Evolutionary conservation across 2,329 filamentous ascomycete genomes (phyloP).

Genomic region (Pestalotiopsis sp.): DNA sequence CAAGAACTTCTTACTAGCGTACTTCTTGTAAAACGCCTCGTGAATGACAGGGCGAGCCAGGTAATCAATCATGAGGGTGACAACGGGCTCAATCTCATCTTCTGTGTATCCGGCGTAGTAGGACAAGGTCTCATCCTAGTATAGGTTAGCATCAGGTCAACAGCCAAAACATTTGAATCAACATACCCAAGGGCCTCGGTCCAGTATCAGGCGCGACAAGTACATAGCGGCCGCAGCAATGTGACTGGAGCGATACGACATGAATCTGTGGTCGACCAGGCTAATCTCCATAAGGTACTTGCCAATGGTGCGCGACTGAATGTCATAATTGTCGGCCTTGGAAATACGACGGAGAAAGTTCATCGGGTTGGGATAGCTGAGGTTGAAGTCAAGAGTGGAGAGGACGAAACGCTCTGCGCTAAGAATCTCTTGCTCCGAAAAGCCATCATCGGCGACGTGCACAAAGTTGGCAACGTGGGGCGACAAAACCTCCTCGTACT

Average conservation of each 20-base stretch:
- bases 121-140: conserved; percentile 76
- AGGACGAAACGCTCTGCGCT: conserved; percentile 97
- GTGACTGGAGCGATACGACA: conserved; percentile 85
- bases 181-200: conserved; percentile 88
- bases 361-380: conserved; percentile 99
- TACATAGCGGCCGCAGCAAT: conserved; percentile 95
- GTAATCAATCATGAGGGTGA: conserved; percentile 95
- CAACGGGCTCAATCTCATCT: conserved; percentile 89
- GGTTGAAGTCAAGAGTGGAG: conserved; percentile 88
- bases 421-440: conserved; percentile 91
- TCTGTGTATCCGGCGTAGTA: conserved; percentile 95
- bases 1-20: conserved; percentile 98
- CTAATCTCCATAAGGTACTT: conserved; percentile 99
- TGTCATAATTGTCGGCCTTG: conserved; percentile 99
- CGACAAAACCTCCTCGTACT: conserved; percentile 97
- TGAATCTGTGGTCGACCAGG: conserved; percentile 91
- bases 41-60: conserved; percentile 87
- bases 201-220: conserved; percentile 84
- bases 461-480: conserved; percentile 97
- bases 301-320: conserved; percentile 92
- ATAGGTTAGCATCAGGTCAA: conserved; percentile 31
- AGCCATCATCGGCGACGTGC: conserved; percentile 95
- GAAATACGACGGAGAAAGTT: conserved; percentile 99
- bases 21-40: conserved; percentile 99
- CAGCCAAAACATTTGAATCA: not conserved